Base-by-base conservation (phyloP, 73 alveolate genomes). In the Paramecium pentaurelia region DNA sequence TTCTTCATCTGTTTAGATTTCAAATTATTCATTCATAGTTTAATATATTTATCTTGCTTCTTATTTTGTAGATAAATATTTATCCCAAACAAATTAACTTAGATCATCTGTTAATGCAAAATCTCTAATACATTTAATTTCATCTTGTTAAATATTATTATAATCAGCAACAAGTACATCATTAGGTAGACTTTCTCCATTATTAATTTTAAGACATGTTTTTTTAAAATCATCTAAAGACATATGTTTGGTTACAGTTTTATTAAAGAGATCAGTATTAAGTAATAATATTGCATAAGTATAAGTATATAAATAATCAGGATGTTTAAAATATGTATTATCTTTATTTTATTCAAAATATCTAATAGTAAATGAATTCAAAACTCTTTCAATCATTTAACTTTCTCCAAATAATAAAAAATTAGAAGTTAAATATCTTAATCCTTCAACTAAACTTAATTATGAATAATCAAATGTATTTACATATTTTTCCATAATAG, bases 21-120 rank as follows among this genome's bases (percentile, higher is more conserved):
- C 77, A 80, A 80, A 80, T 2, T 40, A 25, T 27, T 22, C 18
- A 44, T 32, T 42, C 44, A 80, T 25, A 16, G 8, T 28, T 47
- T 4, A 16, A 80, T 45, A 80, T 0, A 27, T 47, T 42, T 42
- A 49, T 80, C 3, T 25, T 10, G 47, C n/a, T 7, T 22, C 75
- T 27, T 25, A 22, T 80, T 80, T 42, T n/a, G 47, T 32, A 2
- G 1, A 2, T 42, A 80, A 42, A 44, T 40, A 40, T 25, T 80
- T 45, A 25, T 80, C 91, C 91, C 91, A 80, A 44, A 80, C 91
- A 80, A 80, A 80, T 27, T 80, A 80, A 45, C 75, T 80, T 42
- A 80, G 38, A 27, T 40, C 58, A 3, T 40, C 77, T 2, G 91
- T 42, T 6, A 4, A 20, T 2, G 91, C 71, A 27, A 18, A 80